Evolutionary conservation across 2,329 filamentous ascomycete species (phyloP), one percentile per base, ranked within the genome.

Genomic region (Colletotrichum trifolii): DNA sequence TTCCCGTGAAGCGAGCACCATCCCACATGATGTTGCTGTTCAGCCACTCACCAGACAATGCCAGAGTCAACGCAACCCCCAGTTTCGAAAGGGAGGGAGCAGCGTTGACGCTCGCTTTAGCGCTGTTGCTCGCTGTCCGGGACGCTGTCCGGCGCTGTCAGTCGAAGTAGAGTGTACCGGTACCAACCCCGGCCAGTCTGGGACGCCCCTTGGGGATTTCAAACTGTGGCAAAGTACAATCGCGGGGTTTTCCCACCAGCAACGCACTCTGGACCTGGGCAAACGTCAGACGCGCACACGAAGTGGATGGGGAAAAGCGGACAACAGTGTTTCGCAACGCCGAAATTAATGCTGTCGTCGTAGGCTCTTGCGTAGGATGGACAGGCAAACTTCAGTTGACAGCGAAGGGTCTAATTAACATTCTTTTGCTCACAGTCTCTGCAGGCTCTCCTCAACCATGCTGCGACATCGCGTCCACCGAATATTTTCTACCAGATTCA

Each of bases 161-260:
- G 25, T 25, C 25, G 4, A 25, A 25, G 25, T 25, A 25, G 25
- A 25, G 25, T 25, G 25, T 25, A 25, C 25, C 25, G 4, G 25
- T 25, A 25, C 25, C 25, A 25, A 5, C 36, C 7, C 42, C n/a
- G 33, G 15, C n/a, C 34, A 46, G 36, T 38, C 54, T 48, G 38
- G 46, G 46, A 53, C 50, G 35, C 36, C 48, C 58, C 59, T 62
- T 56, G 40, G 33, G 47, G 43, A 57, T 42, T 47, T 65, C 52
- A 65, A 65, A 62, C 62, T 39, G 58, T 57, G 63, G 63, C 58
- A 57, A 65, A 62, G 52, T 63, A 53, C 43, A 57, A 57, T 63
- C 58, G 63, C 58, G 63, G 63, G 63, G 58, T 36, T 57, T 38
- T 49, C 48, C 11, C 10, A 17, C 43, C 13, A 11, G n/a, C 33